Conservation (phyloP, 1,284 basidiomycete species). For the Cryptococcus floricola region DNA sequence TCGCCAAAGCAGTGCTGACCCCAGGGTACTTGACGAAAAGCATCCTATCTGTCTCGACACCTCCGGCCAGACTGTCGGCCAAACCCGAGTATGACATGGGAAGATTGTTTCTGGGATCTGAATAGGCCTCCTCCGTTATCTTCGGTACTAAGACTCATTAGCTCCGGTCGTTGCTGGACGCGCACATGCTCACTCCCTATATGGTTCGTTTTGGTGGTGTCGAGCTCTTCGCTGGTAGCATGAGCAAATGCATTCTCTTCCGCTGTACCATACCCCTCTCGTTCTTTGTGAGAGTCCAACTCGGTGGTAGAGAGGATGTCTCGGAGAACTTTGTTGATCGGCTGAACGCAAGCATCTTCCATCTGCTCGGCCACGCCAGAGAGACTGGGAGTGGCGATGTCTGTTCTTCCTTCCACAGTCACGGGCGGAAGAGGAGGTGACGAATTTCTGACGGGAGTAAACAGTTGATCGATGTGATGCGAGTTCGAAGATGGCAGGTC, state of each 20-base stretch:
- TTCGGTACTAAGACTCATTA: background rate
- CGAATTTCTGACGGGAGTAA: background rate
- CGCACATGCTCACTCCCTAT: background rate
- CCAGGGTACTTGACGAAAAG: background rate
- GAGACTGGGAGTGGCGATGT: background rate
- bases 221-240: background rate
- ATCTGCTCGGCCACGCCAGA: background rate
- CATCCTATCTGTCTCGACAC: background rate
- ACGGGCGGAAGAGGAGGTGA: background rate
- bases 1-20: background rate
- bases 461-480: background rate
- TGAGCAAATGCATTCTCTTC: background rate
- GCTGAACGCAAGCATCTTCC: too few relatives aligned
- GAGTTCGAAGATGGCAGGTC: background rate
- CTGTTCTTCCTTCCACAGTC: background rate
- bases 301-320: too few relatives aligned
- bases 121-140: background rate
- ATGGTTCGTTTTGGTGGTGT: background rate
- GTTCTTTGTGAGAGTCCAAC: background rate
- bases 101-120: background rate
- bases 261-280: background rate
- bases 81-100: background rate
- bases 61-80: background rate
- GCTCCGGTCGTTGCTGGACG: background rate
- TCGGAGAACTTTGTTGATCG: too few relatives aligned